A percentile compares a stretch with the other conserved stretches of the same genome.
Evolutionary conservation across 768 basidiomycete genomes (phyloP).

Genomic region (Phanerochaete carnosa): DNA sequence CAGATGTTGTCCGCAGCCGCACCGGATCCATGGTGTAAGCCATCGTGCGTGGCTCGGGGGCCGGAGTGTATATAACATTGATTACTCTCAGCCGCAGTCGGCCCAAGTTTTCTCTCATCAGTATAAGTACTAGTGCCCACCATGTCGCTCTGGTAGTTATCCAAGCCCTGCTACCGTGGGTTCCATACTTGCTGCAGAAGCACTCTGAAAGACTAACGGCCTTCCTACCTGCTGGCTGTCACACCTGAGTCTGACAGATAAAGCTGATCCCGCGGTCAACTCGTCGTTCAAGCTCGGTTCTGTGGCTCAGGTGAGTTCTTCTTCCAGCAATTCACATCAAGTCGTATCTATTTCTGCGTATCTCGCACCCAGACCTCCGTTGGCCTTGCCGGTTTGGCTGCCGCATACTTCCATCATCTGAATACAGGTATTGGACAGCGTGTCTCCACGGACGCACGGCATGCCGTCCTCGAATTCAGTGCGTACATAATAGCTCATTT

Average conservation of each 20-base stretch:
- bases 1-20: too few relatives aligned
- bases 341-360: conserved; percentile 1
- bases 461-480: conserved; percentile 57
- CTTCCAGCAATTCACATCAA: neutral
- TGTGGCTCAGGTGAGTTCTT: conserved; percentile 44
- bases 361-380: conserved; percentile 36
- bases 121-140: too few relatives aligned
- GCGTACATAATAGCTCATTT: conserved; percentile 15
- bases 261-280: conserved; percentile 42
- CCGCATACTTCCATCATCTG: conserved; percentile 47
- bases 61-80: too few relatives aligned
- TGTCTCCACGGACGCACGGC: conserved; percentile 51
- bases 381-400: conserved; percentile 50
- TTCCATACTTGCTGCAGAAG: conserved; percentile 11
- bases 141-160: neutral
- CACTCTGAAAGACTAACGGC: conserved; percentile 39
- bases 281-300: conserved; percentile 54
- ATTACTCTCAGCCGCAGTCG: too few relatives aligned
- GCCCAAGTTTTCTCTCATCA: too few relatives aligned
- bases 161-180: neutral
- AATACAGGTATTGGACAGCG: conserved; percentile 43
- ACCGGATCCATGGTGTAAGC: too few relatives aligned
- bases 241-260: conserved; percentile 33
- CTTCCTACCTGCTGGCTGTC: conserved; percentile 37
- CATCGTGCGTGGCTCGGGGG: too few relatives aligned